Base-by-base conservation (phyloP, 495 filamentous ascomycete genomes). In the Rhypophila decipiens region DNA sequence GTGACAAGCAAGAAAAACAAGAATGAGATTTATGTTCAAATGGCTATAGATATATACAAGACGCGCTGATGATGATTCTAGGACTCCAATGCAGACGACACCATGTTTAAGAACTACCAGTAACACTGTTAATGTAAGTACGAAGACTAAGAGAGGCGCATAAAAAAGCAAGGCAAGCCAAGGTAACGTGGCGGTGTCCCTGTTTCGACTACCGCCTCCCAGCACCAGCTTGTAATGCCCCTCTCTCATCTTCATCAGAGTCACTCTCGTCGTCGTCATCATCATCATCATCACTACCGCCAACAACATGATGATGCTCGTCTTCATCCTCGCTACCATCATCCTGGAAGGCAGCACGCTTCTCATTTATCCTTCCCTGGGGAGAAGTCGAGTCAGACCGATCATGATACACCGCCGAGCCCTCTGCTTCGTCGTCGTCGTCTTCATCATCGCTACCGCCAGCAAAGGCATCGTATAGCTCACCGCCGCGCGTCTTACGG, bases 401-500 rank as follows among this genome's bases (percentile, higher is more conserved):
- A 27, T 27, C 52, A 7, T 34, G 46, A 31, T 39, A 49, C 8
- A 31, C 35, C 5, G 17, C 42, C 1, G 22, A 37, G 11, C 13
- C 39, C 1, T 39, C 50, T 17, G 54, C 50, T 27, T 55, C 46
- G 20, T 51, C 54, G 9, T 52, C 52, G 5, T 53, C 57, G 27
- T 60, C 58, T 3, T 59, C 87, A 46, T 94, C 90, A 48, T 79
- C 73, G 46, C 76, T 74, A 35, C 78, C 76, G 54, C 86, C 82
- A 7, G 89, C 87, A 77, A 96, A 96, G 27, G 93, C 88, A 74
- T 96, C 87, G 67, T 98, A 98, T 31, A 98, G 67, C 66, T 94
- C 85, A 21, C 87, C 86, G 18, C 84, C 88, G 44, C 85, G 77
- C 44, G 80, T 79, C 59, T 71, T 71, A 20, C 60, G 29, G 18